These are phyloP conservation scores for Oidium heveae DNA, from an alignment of 2,329 filamentous ascomycete genomes.

Conservation along the genomic window DNA sequence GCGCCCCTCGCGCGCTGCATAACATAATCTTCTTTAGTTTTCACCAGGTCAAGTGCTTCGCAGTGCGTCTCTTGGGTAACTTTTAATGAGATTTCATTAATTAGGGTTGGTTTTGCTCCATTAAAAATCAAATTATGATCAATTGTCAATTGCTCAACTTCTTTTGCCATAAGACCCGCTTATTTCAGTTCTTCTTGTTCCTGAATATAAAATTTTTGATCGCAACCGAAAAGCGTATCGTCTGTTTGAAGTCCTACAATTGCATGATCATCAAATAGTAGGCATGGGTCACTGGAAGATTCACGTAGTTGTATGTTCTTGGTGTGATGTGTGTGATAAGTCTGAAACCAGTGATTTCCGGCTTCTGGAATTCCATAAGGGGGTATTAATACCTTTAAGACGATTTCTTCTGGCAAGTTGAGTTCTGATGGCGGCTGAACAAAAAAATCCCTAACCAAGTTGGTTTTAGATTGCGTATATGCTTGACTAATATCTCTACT, in stretches of 20 bases:
- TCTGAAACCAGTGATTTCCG: constrained; percentile 1
- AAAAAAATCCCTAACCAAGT: constrained; percentile 3
- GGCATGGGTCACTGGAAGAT: constrained; percentile 2
- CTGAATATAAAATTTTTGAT: not conserved
- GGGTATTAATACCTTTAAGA: constrained; percentile 2
- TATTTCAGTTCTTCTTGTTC: not conserved
- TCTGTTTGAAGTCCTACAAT: too few species aligned
- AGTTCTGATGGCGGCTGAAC: not conserved
- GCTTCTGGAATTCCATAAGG: not conserved
- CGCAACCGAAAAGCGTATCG: constrained; percentile 2
- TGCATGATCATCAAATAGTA: not conserved
- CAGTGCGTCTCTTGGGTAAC: not conserved
- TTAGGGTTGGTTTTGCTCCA: not conserved
- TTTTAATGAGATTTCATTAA: not conserved
- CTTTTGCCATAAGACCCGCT: not conserved
- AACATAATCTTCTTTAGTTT: not conserved
- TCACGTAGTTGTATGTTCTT: constrained; percentile 1
- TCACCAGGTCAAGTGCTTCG: not conserved
- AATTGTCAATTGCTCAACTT: not conserved
- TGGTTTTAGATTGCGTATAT: constrained; percentile 2
- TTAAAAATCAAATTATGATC: not conserved
- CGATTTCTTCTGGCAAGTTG: not conserved
- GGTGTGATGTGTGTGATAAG: constrained; percentile 2
- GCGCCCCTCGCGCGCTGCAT: not conserved
- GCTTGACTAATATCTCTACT: constrained; percentile 2